Conservation (phyloP, 2,329 filamentous ascomycete species). For the Pseudogymnoascus sp. region DNA sequence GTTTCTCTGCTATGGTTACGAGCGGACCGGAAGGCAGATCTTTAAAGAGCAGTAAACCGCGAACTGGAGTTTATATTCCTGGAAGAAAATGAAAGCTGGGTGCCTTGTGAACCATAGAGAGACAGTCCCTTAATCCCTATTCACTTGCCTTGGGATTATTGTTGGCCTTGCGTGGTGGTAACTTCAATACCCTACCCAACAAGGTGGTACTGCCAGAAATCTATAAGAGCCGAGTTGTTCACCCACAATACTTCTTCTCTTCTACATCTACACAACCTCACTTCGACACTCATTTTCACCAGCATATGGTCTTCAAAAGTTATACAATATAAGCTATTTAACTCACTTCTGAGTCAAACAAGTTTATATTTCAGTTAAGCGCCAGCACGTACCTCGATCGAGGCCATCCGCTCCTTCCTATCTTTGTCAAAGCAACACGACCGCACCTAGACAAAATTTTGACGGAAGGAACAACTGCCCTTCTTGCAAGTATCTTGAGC, state of each 20-base stretch:
- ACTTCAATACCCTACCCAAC: not conserved
- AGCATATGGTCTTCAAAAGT: not conserved
- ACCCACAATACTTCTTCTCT: not conserved
- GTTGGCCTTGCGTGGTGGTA: not conserved
- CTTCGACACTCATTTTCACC: not conserved
- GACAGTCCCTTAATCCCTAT: not conserved
- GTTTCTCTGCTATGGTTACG: not conserved
- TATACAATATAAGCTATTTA: slow-evolving; percentile 6
- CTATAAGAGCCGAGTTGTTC: not conserved
- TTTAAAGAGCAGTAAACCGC: not conserved
- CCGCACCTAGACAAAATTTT: not conserved
- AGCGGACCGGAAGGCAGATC: not conserved
- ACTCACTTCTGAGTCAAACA: not conserved
- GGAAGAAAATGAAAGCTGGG: not conserved
- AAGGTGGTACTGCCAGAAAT: not conserved
- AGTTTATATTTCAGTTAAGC: slow-evolving; percentile 6
- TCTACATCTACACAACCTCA: not conserved
- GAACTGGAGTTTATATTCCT: not conserved
- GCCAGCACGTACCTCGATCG: not conserved
- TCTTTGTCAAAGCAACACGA: not conserved
- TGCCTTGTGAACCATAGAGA: not conserved
- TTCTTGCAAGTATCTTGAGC: slow-evolving; percentile 2
- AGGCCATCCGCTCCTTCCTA: slow-evolving; percentile 5
- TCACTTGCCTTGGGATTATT: not conserved
- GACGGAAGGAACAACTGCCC: not conserved